phyloP scores from a whole-genome alignment of 2,329 filamentous ascomycete species.

The Orbilia brochopaga region DNA sequence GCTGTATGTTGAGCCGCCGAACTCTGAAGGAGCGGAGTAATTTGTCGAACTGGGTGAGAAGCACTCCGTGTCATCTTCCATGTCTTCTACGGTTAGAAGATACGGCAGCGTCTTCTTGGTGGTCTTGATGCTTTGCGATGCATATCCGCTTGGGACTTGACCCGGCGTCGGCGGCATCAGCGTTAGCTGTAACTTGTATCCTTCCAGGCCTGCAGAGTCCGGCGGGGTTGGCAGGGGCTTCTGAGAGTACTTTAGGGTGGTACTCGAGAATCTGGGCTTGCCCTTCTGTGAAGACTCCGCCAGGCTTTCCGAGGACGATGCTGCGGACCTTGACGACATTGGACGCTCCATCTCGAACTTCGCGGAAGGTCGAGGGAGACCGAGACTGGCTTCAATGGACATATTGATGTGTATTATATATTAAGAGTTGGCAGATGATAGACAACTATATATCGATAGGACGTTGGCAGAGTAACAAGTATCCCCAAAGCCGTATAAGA shows the following conservation, averaged over 20 bases:
- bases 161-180: slow-evolving; percentile 49
- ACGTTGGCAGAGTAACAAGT: not conserved
- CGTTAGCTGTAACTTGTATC: slow-evolving; percentile 46
- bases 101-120: slow-evolving; percentile 43
- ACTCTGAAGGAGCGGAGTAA: slow-evolving; percentile 48
- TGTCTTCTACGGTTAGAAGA: slow-evolving; percentile 48
- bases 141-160: slow-evolving; percentile 30
- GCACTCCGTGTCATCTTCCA: slow-evolving; percentile 44
- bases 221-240: slow-evolving; percentile 50
- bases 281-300: slow-evolving; percentile 16
- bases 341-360: slow-evolving; percentile 49
- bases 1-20: slow-evolving; percentile 33
- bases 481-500: not conserved
- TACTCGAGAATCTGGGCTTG: slow-evolving; percentile 47
- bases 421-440: not conserved
- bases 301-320: slow-evolving; percentile 45
- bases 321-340: slow-evolving; percentile 11
- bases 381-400: slow-evolving; percentile 19
- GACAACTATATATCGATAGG: not conserved
- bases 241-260: slow-evolving; percentile 47
- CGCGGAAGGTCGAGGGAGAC: slow-evolving; percentile 40
- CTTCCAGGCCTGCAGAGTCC: slow-evolving; percentile 47
- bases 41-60: slow-evolving; percentile 50
- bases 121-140: slow-evolving; percentile 15
- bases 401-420: slow-evolving; percentile 30